Conservation (phyloP, 2,329 filamentous ascomycete genomes). For the Botrytis hyacinthi region DNA sequence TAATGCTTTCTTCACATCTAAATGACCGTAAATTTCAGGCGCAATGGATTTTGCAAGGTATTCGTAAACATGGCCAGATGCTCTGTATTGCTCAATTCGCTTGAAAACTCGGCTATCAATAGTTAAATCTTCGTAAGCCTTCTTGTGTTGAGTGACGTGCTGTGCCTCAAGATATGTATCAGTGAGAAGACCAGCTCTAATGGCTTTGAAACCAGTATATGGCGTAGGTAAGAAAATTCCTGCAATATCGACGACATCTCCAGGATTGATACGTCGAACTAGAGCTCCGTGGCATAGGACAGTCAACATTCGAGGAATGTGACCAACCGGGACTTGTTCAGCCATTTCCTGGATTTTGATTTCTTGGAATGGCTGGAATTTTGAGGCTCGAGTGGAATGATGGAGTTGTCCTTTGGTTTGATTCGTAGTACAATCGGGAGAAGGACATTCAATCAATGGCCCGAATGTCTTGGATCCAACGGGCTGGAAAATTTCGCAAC, state of each 20-base stretch:
- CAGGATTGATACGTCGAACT: conserved; percentile 84
- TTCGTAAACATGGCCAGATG: conserved; percentile 91
- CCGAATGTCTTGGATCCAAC: conserved; percentile 88
- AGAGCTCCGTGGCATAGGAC: conserved; percentile 85
- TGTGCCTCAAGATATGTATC: conserved; percentile 97
- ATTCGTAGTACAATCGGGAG: conserved; percentile 83
- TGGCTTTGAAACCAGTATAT: conserved; percentile 98
- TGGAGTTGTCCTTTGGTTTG: conserved; percentile 92
- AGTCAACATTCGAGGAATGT: conserved; percentile 90
- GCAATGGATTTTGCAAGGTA: conserved; percentile 94
- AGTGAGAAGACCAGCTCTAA: conserved; percentile 91
- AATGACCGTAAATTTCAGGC: conserved; percentile 92
- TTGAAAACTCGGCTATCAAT: conserved; percentile 77
- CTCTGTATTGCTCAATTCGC: conserved; percentile 80
- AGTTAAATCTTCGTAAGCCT: conserved; percentile 89
- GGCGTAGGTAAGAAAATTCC: conserved; percentile 96
- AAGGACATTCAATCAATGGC: conserved; percentile 82
- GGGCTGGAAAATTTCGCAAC: conserved; percentile 96
- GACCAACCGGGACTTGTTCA: conserved; percentile 97
- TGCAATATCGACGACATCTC: conserved; percentile 89
- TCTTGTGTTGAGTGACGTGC: conserved; percentile 92
- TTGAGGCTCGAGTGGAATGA: conserved; percentile 91
- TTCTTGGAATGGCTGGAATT: conserved; percentile 96
- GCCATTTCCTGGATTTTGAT: conserved; percentile 98
- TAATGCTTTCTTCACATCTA: conserved; percentile 97